A percentile compares a stretch with the other conserved stretches of the same genome.
phyloP scores from a whole-genome alignment of 345 rosid genomes.

The Eucalyptus marginata region DNA sequence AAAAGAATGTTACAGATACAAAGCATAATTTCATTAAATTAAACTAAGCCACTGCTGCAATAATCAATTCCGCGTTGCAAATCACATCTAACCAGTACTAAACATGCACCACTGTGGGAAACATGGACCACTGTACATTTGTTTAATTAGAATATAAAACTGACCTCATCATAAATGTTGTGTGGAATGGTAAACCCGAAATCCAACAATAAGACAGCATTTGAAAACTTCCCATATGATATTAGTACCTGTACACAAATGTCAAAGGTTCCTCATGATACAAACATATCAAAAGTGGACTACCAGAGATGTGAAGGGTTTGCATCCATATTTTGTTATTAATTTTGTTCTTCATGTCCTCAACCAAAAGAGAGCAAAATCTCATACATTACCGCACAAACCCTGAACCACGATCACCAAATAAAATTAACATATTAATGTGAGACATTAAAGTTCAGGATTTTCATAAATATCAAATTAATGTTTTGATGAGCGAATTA shows the following conservation, averaged over 20 bases:
- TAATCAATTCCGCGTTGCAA: not conserved
- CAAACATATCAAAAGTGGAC: not conserved
- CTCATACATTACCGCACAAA: not conserved
- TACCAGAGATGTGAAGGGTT: not conserved
- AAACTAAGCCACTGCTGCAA: not conserved
- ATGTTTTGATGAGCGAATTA: not conserved
- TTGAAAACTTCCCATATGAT: constrained; percentile 64
- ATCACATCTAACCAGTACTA: not conserved
- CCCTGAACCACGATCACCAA: not conserved
- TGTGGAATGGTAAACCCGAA: constrained; percentile 69
- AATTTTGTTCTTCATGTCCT: not conserved
- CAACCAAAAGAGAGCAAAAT: not conserved
- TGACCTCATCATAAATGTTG: constrained; percentile 70
- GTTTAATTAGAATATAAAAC: not conserved
- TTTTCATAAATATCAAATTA: not conserved
- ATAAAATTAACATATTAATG: not conserved
- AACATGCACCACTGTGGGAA: not conserved
- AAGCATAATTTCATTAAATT: not conserved
- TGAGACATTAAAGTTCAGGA: not conserved
- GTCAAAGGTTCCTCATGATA: not conserved
- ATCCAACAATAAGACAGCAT: constrained; percentile 65
- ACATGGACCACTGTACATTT: not conserved
- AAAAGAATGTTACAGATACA: not conserved
- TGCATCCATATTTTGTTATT: not conserved
- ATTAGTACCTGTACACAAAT: constrained; percentile 38